These are phyloP conservation scores for Sporothrix luriei DNA, from an alignment of 2,329 filamentous ascomycete species.

Conservation along the genomic window DNA sequence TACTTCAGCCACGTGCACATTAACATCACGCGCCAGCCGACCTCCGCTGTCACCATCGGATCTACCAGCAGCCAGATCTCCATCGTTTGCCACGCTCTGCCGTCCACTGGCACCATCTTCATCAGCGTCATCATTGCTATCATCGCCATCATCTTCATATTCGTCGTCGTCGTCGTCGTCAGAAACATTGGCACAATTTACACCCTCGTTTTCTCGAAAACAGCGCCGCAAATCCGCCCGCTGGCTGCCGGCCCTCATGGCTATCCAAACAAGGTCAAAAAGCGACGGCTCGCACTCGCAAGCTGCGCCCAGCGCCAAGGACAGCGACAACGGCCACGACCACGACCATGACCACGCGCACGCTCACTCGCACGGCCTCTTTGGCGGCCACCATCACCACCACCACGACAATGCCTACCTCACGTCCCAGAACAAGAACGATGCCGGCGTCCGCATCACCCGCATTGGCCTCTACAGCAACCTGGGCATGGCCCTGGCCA, in stretches of 20 bases:
- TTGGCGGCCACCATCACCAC: constrained; percentile 71
- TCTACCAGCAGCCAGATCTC: not conserved
- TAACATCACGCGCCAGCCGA: constrained; percentile 8
- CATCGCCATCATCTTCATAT: constrained; percentile 14
- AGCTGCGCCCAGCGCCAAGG: constrained; percentile 53
- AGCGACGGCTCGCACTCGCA: constrained; percentile 57
- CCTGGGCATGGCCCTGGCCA: constrained; percentile 88
- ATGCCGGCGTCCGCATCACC: constrained; percentile 92
- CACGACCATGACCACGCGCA: constrained; percentile 53
- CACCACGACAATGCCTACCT: constrained; percentile 85
- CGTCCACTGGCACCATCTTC: constrained; percentile 7
- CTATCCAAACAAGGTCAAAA: constrained; percentile 36
- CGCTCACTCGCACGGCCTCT: constrained; percentile 56
- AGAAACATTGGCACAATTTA: constrained; percentile 16
- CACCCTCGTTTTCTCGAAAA: constrained; percentile 32
- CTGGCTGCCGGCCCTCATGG: constrained; percentile 40
- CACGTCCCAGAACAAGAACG: constrained; percentile 79
- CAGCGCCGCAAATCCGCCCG: constrained; percentile 32
- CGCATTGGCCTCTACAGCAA: constrained; percentile 87
- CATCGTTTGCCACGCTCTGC: constrained; percentile 32
- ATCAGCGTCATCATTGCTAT: constrained; percentile 16
- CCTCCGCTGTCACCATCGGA: constrained; percentile 27
- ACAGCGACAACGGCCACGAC: constrained; percentile 4
- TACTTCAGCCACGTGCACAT: constrained; percentile 28
- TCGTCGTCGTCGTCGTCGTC: constrained; percentile 15